Evolutionary conservation across 176 grass and related monocot genomes (phyloP).

Genomic region (Chrysopogon serrulatus): DNA sequence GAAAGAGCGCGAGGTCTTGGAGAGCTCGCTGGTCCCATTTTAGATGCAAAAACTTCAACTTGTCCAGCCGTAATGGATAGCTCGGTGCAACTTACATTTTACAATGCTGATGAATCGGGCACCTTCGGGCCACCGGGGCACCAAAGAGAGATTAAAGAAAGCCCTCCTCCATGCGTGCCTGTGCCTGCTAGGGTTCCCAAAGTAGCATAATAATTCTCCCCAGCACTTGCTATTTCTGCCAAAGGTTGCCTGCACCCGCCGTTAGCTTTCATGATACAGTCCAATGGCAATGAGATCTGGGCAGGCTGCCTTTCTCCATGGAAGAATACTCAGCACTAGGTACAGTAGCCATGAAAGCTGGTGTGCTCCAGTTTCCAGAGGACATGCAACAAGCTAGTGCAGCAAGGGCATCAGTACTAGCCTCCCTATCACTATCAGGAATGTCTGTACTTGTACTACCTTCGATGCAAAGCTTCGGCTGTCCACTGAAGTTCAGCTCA

Average conservation of each 20-base stretch:
- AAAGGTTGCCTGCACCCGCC: slow-evolving; percentile 14
- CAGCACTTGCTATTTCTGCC: slow-evolving; percentile 3
- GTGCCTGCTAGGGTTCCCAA: neutral
- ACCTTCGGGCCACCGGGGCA: neutral
- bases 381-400: neutral
- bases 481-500: neutral
- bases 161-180: slow-evolving; percentile 6
- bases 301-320: neutral
- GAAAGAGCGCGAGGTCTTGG: too few species aligned
- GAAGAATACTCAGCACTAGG: neutral
- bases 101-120: neutral
- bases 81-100: neutral
- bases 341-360: neutral
- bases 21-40: neutral
- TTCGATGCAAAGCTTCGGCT: neutral
- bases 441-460: neutral
- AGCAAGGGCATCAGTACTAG: neutral
- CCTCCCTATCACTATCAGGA: neutral
- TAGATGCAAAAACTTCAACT: neutral
- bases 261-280: slow-evolving; percentile 13
- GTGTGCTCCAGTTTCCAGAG: neutral
- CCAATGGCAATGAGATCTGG: neutral
- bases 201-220: slow-evolving; percentile 23
- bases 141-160: too few species aligned
- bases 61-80: neutral